Conservation (phyloP, 2,329 filamentous ascomycete genomes). For the Calonectria hongkongensis region DNA sequence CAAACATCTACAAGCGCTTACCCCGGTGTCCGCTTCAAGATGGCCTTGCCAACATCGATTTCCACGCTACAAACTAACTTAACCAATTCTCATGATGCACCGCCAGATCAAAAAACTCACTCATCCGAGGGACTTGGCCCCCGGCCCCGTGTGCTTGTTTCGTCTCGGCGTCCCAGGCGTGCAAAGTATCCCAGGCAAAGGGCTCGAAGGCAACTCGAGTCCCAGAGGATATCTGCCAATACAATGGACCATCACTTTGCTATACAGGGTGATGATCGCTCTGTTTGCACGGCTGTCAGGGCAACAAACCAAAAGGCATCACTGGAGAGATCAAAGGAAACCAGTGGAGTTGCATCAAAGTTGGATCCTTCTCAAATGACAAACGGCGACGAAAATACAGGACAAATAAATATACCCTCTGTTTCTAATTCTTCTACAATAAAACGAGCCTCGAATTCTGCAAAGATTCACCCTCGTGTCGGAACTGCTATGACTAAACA, state of each 20-base stretch:
- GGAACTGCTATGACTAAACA: neutral
- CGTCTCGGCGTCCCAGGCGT: conserved; percentile 53
- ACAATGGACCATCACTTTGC: neutral
- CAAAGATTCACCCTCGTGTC: neutral
- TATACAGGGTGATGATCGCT: neutral
- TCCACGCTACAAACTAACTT: conserved; percentile 48
- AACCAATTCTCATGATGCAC: conserved; percentile 42
- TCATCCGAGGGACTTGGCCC: conserved; percentile 49
- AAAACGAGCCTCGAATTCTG: neutral
- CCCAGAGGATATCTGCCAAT: neutral
- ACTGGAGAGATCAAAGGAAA: neutral
- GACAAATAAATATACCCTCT: too few species aligned
- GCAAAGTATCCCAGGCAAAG: conserved; percentile 45
- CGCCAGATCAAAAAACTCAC: conserved; percentile 34
- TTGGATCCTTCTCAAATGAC: neutral
- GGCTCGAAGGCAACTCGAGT: conserved; percentile 1
- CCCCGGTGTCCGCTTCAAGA: conserved; percentile 44
- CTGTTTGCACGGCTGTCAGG: neutral
- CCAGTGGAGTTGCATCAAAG: neutral
- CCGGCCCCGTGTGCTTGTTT: conserved; percentile 54
- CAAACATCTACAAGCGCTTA: conserved; percentile 46
- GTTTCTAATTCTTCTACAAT: neutral
- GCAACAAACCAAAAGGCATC: neutral
- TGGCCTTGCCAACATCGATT: conserved; percentile 57
- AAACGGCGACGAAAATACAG: neutral